A percentile compares a stretch with the other conserved stretches of the same genome.
phyloP scores from a whole-genome alignment of 371 early-diverging fungal species.

The Blakeslea trispora region DNA sequence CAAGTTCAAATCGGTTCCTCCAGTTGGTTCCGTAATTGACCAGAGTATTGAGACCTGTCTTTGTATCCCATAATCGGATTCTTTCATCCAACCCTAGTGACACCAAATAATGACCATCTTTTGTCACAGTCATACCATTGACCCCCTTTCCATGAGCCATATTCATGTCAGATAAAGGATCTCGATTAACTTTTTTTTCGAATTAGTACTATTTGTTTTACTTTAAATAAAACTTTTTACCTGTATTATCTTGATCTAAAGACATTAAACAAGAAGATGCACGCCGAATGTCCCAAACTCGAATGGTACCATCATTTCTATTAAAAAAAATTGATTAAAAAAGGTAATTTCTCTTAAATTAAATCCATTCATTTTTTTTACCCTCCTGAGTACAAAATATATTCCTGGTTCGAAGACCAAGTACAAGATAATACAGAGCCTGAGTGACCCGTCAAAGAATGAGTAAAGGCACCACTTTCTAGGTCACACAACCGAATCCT shows the following conservation, averaged over 20 bases:
- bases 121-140: constrained; percentile 69
- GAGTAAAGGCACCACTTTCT: constrained; percentile 72
- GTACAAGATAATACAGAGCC: constrained; percentile 68
- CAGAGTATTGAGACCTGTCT: constrained; percentile 63
- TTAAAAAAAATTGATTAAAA: not conserved
- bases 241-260: constrained; percentile 62
- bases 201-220: too few species aligned
- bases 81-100: constrained; percentile 75
- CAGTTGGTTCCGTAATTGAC: constrained; percentile 67
- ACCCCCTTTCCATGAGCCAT: constrained; percentile 71
- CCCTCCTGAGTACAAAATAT: constrained; percentile 82
- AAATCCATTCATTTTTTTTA: constrained; percentile 30
- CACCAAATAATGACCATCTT: constrained; percentile 63
- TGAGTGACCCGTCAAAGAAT: constrained; percentile 74
- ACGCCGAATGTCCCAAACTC: constrained; percentile 85
- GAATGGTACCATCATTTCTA: constrained; percentile 66
- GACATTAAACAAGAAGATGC: constrained; percentile 61
- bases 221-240: too few species aligned
- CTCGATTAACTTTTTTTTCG: constrained; percentile 23
- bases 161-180: constrained; percentile 54
- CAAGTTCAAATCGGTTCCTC: constrained; percentile 53
- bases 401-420: constrained; percentile 85
- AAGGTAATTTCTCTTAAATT: not conserved
- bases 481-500: constrained; percentile 81
- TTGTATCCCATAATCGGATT: constrained; percentile 82